Percentiles rank a stretch among this genome's conserved stretches.
phyloP scores from a whole-genome alignment of 1,284 basidiomycete species.

The Neonothopanus nambi region DNA sequence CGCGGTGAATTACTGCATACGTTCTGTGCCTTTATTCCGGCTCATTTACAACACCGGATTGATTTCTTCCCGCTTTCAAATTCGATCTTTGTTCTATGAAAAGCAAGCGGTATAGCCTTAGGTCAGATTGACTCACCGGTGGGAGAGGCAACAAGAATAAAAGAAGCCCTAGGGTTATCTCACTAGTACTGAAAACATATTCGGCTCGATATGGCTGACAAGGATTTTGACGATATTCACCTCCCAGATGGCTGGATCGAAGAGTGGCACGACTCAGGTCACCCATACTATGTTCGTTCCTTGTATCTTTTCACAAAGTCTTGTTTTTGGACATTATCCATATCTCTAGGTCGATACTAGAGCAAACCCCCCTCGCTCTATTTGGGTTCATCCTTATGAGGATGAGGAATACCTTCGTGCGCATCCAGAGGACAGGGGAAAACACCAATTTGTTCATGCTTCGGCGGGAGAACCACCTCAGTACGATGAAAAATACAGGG shows the following conservation, averaged over 20 bases:
- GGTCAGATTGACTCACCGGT: too few relatives aligned
- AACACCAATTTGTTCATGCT: too few relatives aligned
- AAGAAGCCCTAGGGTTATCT: too few relatives aligned
- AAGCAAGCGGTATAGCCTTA: too few relatives aligned
- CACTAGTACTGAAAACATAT: too few relatives aligned
- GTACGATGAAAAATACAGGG: too few relatives aligned
- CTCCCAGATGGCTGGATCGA: conserved; percentile 66
- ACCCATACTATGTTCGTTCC: conserved; percentile 44
- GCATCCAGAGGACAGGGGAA: conserved; percentile 50
- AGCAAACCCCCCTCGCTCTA: conserved; percentile 60
- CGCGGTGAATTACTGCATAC: too few relatives aligned
- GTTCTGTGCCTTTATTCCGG: too few relatives aligned
- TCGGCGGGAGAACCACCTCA: too few relatives aligned
- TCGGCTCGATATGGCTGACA: not conserved
- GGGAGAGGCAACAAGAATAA: too few relatives aligned
- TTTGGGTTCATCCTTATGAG: conserved; percentile 72
- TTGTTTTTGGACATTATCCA: not conserved
- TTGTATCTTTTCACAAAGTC: not conserved
- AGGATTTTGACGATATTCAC: conserved; percentile 24
- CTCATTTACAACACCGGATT: too few relatives aligned
- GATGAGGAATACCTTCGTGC: conserved; percentile 60
- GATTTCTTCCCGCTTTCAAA: too few relatives aligned
- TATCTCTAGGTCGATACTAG: conserved; percentile 56
- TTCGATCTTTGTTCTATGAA: not conserved
- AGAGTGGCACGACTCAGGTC: conserved; percentile 48